Base-by-base conservation (phyloP, 495 filamentous ascomycete species). In the Achaetomiella virescens region DNA sequence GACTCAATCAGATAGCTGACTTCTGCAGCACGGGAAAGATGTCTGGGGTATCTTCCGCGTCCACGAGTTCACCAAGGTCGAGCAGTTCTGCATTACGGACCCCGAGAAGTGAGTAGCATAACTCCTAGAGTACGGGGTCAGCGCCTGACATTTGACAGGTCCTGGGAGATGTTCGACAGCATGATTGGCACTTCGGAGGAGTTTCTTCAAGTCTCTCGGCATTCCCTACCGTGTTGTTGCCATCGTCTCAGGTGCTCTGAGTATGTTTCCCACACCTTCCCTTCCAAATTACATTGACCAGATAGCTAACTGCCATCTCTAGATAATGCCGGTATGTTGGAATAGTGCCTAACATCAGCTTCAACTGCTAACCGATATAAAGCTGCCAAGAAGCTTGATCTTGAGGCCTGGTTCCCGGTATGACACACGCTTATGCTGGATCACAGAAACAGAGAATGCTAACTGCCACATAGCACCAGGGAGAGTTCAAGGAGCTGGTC, bases 31-130 rank as follows among this genome's bases (percentile, higher is more conserved):
- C 65, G 93, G 93, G 35, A 90, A 89, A 72, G 93, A 98, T 65
- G 92, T 95, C 6, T 98, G 93, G 93, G 93, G 93, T 50, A 89
- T 97, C 60, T 98, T 97, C 79, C 85, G 93, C 63, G 91, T 97
- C 38, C 93, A 98, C 72, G 92, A 98, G 66, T 98, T 98, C 65
- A 93, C 97, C 72, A 98, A 98, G 84, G 81, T 95, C 46, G 91
- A 97, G 67, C 92, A 97, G 76, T 97, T 97, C 61, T 80, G 96
- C 59, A 78, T 97, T 61, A 91, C 90, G 17, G 90, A 95, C 63
- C 95, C 93, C 0, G 95, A 97, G 68, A 87, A 95, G 61, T 66
- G 22, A 45, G 55, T 40, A 8, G 3, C 6, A 17, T 7, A 1
- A 6, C 24, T 21, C 9, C 12, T n/a, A 14, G n/a, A n/a, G n/a